Conservation (phyloP, 768 basidiomycete species). For the Mycena alexandri region DNA sequence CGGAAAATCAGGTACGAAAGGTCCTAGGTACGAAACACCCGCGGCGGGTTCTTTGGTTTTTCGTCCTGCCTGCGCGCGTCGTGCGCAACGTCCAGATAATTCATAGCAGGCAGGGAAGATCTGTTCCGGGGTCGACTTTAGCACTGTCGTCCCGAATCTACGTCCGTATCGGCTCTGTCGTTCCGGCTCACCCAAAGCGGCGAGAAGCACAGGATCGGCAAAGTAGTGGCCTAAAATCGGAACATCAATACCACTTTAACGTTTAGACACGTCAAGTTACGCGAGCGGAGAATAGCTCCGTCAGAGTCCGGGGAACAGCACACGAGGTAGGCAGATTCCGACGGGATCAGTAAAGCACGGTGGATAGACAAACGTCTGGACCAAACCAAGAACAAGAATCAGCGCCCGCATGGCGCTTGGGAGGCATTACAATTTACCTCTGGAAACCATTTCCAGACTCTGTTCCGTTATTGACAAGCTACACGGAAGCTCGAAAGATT, state of each 20-base stretch:
- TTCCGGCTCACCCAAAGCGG: slow-evolving; percentile 2
- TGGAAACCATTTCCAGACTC: not conserved
- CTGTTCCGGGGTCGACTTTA: not conserved
- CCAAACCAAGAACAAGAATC: not conserved
- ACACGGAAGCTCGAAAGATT: not conserved
- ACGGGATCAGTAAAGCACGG: too few species aligned
- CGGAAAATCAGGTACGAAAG: not conserved
- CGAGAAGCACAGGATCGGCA: slow-evolving; percentile 24
- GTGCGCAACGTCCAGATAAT: not conserved
- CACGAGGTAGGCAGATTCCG: too few species aligned
- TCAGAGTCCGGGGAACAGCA: not conserved
- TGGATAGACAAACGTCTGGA: not conserved
- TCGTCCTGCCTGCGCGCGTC: not conserved
- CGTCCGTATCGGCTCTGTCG: not conserved
- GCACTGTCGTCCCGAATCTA: not conserved
- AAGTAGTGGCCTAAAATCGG: slow-evolving; percentile 3
- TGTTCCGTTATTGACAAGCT: slow-evolving; percentile 25
- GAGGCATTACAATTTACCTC: slow-evolving; percentile 24
- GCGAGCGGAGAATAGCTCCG: not conserved
- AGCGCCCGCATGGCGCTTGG: slow-evolving; percentile 3
- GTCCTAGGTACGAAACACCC: not conserved
- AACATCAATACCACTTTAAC: not conserved
- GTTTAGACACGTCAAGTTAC: not conserved
- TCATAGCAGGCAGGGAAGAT: slow-evolving; percentile 12
- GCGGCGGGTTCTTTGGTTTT: slow-evolving; percentile 1